Percentiles rank a stretch among this genome's conserved stretches.
These are phyloP conservation scores for Candida corydali DNA, from an alignment of 805 yeast genomes.

Conservation along the genomic window DNA sequence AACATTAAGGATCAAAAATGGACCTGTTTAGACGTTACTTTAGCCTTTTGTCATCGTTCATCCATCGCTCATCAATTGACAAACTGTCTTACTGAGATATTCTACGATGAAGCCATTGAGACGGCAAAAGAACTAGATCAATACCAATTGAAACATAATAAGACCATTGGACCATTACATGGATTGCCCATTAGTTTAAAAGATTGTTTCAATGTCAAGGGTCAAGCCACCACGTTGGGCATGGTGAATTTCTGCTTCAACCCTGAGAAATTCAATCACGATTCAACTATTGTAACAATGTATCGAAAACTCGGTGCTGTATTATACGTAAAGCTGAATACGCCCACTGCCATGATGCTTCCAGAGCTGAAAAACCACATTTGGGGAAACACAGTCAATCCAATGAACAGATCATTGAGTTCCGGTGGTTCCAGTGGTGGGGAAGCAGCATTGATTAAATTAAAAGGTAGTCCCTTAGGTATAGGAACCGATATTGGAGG, in stretches of 20 bases:
- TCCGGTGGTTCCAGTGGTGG: conserved; percentile 53
- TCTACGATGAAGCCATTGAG: conserved; percentile 24
- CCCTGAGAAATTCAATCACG: conserved; percentile 26
- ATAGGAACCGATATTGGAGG: conserved; percentile 58
- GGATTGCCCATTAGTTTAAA: conserved; percentile 30
- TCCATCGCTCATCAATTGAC: conserved; percentile 53
- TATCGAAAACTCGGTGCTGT: conserved; percentile 49
- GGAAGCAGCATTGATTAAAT: conserved; percentile 44
- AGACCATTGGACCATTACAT: conserved; percentile 24
- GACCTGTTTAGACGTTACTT: conserved; percentile 43
- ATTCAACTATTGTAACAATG: conserved; percentile 35
- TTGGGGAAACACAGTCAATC: conserved; percentile 45
- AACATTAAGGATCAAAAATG: conserved; percentile 31
- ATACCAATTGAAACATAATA: conserved; percentile 14
- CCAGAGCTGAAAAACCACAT: conserved; percentile 44
- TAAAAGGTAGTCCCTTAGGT: conserved; percentile 47
- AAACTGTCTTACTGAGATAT: conserved; percentile 36
- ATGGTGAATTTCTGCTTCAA: conserved; percentile 40
- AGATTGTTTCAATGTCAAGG: conserved; percentile 45
- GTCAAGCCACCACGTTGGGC: conserved; percentile 48
- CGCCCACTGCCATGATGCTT: conserved; percentile 49
- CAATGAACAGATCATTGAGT: conserved; percentile 39
- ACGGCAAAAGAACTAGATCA: conserved; percentile 22
- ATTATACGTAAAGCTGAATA: conserved; percentile 51
- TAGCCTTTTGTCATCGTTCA: conserved; percentile 57